These are phyloP conservation scores for Saccharomyces mikatae DNA, from an alignment of 805 yeast species.

Conservation along the genomic window DNA sequence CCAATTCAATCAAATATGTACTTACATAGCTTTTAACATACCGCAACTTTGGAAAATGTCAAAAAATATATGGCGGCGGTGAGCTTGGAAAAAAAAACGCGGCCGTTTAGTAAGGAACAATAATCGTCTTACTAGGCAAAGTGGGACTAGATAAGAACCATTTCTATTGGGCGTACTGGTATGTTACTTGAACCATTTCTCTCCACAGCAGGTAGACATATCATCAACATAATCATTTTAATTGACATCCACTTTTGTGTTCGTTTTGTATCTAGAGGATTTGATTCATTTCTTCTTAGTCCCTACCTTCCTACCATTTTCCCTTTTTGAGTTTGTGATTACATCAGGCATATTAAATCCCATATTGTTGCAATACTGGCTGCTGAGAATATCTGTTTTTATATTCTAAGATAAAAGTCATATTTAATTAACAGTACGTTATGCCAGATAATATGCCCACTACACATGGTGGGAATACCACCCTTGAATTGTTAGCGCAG, in stretches of 20 bases:
- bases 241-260: neutral
- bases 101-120: neutral
- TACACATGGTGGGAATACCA: constrained; percentile 55
- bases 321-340: neutral
- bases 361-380: neutral
- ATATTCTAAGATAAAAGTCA: neutral
- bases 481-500: constrained; percentile 24
- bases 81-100: neutral
- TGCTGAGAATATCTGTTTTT: neutral
- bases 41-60: neutral
- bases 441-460: neutral
- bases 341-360: neutral
- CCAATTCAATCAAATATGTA: neutral
- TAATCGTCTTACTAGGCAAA: neutral
- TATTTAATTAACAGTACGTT: neutral
- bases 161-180: neutral
- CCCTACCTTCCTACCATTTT: neutral
- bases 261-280: neutral
- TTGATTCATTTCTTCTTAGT: neutral
- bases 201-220: neutral
- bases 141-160: neutral
- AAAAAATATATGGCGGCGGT: neutral
- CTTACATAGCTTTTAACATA: neutral
- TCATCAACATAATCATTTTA: neutral
- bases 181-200: neutral